Conservation (phyloP, 2,329 filamentous ascomycete genomes). For the Parastagonospora nodorum region DNA sequence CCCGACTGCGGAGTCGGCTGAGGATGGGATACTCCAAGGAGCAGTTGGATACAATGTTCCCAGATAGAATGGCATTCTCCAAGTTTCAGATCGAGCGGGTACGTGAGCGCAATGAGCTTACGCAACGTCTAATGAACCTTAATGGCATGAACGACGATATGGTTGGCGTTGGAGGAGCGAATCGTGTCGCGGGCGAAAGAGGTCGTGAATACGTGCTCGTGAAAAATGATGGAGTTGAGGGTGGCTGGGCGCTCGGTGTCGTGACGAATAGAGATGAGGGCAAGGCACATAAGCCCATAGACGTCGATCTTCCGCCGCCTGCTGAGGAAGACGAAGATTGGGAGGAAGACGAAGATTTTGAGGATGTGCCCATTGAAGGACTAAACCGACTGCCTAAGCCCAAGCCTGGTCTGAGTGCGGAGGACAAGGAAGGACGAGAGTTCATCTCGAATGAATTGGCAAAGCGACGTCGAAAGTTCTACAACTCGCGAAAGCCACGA, state of each 20-base stretch:
- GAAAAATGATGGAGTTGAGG: constrained; percentile 92
- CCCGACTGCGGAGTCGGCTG: constrained; percentile 81
- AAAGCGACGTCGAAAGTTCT: constrained; percentile 55
- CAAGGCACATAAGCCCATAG: constrained; percentile 84
- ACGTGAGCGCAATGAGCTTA: constrained; percentile 88
- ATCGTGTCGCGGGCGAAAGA: constrained; percentile 79
- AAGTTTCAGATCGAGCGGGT: constrained; percentile 96
- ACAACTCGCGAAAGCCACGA: constrained; percentile 48
- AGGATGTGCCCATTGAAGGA: constrained; percentile 90
- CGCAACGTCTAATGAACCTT: constrained; percentile 91
- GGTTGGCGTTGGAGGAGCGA: constrained; percentile 63
- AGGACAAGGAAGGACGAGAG: constrained; percentile 40
- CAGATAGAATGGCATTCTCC: constrained; percentile 95
- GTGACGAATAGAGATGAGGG: constrained; percentile 85
- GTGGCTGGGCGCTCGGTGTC: constrained; percentile 93
- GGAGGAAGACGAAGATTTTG: constrained; percentile 80
- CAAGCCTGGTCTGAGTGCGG: constrained; percentile 33
- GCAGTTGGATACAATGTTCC: constrained; percentile 95
- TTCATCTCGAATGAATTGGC: constrained; percentile 45
- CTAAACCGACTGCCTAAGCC: constrained; percentile 79
- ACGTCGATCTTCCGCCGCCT: constrained; percentile 71
- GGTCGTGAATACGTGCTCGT: constrained; percentile 94
- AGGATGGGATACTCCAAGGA: constrained; percentile 97
- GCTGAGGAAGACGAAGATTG: constrained; percentile 65
- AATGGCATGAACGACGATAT: constrained; percentile 87